Evolutionary conservation across 768 basidiomycete species (phyloP).

Genomic region (Pisolithus marmoratus): DNA sequence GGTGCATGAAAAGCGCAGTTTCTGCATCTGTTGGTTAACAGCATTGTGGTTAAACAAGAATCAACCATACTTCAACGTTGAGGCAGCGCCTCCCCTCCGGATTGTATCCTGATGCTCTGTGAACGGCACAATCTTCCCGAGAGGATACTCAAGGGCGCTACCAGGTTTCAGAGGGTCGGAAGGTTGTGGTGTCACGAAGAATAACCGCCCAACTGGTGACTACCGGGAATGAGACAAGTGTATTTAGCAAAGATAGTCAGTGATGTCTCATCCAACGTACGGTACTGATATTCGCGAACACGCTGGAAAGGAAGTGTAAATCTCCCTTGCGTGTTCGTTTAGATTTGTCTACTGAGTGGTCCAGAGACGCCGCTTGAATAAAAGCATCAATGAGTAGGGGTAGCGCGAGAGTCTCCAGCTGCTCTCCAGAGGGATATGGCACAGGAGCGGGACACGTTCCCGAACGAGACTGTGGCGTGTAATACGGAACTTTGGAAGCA

Average conservation of each 20-base stretch:
- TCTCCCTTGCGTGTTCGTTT: slow-evolving; percentile 63
- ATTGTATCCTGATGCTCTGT: slow-evolving; percentile 88
- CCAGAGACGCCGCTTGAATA: slow-evolving; percentile 59
- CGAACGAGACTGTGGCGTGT: slow-evolving; percentile 72
- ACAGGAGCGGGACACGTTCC: slow-evolving; percentile 73
- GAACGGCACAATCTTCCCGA: slow-evolving; percentile 77
- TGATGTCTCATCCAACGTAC: slow-evolving; percentile 38
- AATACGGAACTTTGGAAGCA: slow-evolving; percentile 50
- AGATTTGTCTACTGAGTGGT: slow-evolving; percentile 41
- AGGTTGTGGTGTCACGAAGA: slow-evolving; percentile 70
- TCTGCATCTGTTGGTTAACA: slow-evolving; percentile 35
- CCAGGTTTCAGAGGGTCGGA: slow-evolving; percentile 40
- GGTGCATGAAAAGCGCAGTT: slow-evolving; percentile 71
- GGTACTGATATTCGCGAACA: slow-evolving; percentile 86
- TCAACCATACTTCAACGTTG: slow-evolving; percentile 71
- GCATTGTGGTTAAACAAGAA: neutral
- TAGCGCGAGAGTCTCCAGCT: slow-evolving; percentile 55
- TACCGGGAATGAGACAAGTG: slow-evolving; percentile 24
- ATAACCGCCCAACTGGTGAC: slow-evolving; percentile 72
- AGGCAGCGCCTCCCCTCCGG: slow-evolving; percentile 80
- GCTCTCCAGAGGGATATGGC: slow-evolving; percentile 56
- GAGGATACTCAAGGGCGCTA: slow-evolving; percentile 63
- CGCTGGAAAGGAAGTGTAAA: slow-evolving; percentile 87
- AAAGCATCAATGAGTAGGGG: slow-evolving; percentile 90
- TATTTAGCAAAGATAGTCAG: neutral